A percentile compares a stretch with the other conserved stretches of the same genome.
Conservation (phyloP, 441 rosid species). For the Croton laevigatus region DNA sequence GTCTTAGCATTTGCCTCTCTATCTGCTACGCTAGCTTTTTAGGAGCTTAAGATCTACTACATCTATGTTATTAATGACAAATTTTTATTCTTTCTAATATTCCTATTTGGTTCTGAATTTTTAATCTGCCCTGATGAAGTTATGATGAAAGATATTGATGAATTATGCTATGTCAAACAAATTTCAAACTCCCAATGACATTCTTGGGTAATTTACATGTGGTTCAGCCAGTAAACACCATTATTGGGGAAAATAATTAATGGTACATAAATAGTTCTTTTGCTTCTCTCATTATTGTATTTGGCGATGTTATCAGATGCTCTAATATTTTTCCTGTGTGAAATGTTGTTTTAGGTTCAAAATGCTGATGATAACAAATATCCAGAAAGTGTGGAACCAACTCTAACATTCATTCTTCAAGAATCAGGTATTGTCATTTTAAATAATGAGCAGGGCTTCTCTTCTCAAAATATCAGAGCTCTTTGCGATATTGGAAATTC, state of each 20-base stretch:
- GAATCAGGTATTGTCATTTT: conserved; percentile 68
- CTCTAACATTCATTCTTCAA: conserved; percentile 83
- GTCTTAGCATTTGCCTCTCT: neutral
- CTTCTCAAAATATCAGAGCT: conserved; percentile 81
- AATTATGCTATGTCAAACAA: neutral
- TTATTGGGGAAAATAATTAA: neutral
- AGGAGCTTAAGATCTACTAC: neutral
- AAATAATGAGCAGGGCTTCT: conserved; percentile 93
- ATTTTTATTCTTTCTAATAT: neutral
- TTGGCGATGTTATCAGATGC: neutral
- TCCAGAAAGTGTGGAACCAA: conserved; percentile 71
- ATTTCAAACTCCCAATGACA: neutral
- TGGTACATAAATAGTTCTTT: conserved; percentile 8
- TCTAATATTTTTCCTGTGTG: neutral
- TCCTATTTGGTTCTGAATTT: neutral
- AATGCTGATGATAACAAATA: conserved; percentile 97
- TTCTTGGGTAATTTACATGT: neutral
- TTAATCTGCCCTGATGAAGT: neutral
- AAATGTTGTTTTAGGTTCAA: conserved; percentile 76
- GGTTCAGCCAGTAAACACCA: neutral
- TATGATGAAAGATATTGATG: neutral
- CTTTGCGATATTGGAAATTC: conserved; percentile 99
- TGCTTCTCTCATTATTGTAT: neutral
- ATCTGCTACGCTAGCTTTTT: neutral
- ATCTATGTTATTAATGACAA: neutral